Percentiles rank a stretch among this genome's conserved stretches.
Evolutionary conservation across 768 basidiomycete species (phyloP).

Genomic region (Rhizopogon sp.): DNA sequence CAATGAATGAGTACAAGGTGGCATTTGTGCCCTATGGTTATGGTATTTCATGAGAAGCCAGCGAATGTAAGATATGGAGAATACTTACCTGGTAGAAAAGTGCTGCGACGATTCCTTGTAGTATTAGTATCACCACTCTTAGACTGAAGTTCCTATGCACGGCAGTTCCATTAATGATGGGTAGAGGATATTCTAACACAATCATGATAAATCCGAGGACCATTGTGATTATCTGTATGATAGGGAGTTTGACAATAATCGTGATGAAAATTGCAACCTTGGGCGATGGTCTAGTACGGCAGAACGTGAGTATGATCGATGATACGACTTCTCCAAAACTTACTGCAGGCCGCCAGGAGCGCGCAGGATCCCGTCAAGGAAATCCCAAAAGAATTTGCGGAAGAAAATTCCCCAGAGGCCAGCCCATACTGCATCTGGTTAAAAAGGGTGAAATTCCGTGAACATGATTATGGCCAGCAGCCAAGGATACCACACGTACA

Average conservation of each 20-base stretch:
- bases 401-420: constrained; percentile 75
- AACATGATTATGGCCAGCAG: neutral
- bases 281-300: constrained; percentile 47
- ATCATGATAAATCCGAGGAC: constrained; percentile 54
- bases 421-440: constrained; percentile 75
- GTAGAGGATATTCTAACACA: constrained; percentile 68
- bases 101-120: constrained; percentile 58
- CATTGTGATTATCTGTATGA: constrained; percentile 69
- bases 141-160: constrained; percentile 64
- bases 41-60: neutral
- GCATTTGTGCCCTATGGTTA: constrained; percentile 70
- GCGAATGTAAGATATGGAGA: neutral
- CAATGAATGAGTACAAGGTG: constrained; percentile 73
- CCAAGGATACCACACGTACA: constrained; percentile 48
- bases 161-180: constrained; percentile 45
- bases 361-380: constrained; percentile 72
- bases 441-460: constrained; percentile 2
- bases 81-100: constrained; percentile 71
- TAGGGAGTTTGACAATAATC: constrained; percentile 71
- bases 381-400: constrained; percentile 97
- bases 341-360: constrained; percentile 78
- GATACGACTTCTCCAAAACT: constrained; percentile 23
- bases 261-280: constrained; percentile 58
- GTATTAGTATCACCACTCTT: constrained; percentile 55
- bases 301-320: neutral